Base-by-base conservation (phyloP, 805 yeast species). In the Groenewaldozyma tartarivorans region DNA sequence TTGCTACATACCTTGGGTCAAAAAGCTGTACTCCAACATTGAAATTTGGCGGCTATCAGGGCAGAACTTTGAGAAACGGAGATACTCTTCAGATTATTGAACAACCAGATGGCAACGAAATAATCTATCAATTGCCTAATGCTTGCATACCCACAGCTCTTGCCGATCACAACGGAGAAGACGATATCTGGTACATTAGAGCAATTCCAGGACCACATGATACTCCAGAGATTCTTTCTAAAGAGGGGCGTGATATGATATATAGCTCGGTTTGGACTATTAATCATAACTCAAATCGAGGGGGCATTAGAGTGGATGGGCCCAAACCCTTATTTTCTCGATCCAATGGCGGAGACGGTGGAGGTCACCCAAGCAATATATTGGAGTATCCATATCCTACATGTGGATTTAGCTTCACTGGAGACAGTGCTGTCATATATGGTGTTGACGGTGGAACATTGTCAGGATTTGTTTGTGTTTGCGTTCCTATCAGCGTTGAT, bases 141-240 rank as follows among this genome's bases (percentile, higher is more conserved):
- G 30, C 11, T 11, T 11, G 11, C n/a, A n/a, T n/a, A 26, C 11
- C 30, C 30, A 26, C n/a, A 11, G 11, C 30, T n/a, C n/a, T n/a
- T n/a, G n/a, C n/a, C n/a, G n/a, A n/a, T n/a, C n/a, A n/a, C n/a
- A n/a, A n/a, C n/a, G n/a, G n/a, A n/a, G n/a, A n/a, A n/a, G n/a
- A n/a, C 30, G n/a, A 26, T n/a, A 26, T 34, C 11, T 90, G 97
- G 97, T 65, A 65, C 36, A 87, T 90, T 48, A 95, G 88, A 54
- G 96, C 87, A 36, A 85, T 95, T 6, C 80, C 94, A 59, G 97
- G 97, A 41, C 97, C 97, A 20, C 97, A 90, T 62, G 96, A 96
- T 1, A 76, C 95, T 4, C 96, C 96, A 15, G 97, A 90, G 60
- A 85, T 87, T 62, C 88, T 90, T 69, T 72, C 74, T 41, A 60